Evolutionary conservation across 257 asterid genomes (phyloP).

Genomic region (Fraxinus pennsylvanica): DNA sequence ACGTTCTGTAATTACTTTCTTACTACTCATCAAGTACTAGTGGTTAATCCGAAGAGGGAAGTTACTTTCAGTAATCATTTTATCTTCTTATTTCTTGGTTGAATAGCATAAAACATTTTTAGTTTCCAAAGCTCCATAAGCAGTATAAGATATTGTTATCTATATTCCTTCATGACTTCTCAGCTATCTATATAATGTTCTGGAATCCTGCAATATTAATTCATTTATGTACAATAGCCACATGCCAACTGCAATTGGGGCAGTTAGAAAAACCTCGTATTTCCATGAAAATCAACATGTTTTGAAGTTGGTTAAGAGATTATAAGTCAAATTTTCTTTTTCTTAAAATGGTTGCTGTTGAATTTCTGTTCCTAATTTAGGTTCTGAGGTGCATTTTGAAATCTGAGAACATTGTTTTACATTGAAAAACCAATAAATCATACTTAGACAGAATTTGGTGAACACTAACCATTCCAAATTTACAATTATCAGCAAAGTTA

Average conservation of each 20-base stretch:
- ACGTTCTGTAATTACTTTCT: background rate
- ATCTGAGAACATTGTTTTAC: background rate
- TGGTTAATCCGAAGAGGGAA: background rate
- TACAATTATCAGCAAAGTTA: background rate
- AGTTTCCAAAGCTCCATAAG: background rate
- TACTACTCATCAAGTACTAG: background rate
- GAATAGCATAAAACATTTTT: background rate
- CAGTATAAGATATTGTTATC: background rate
- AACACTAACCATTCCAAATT: background rate
- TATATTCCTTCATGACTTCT: background rate
- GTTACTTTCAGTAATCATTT: background rate
- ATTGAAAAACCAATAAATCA: background rate
- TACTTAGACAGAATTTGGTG: background rate
- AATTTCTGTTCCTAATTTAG: background rate
- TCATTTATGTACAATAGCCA: background rate
- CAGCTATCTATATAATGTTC: background rate
- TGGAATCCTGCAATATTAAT: background rate
- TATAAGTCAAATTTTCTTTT: background rate
- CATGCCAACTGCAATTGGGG: background rate
- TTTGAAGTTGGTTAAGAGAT: background rate
- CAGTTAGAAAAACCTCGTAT: background rate
- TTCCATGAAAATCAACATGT: background rate
- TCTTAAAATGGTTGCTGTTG: background rate
- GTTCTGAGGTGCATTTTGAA: background rate
- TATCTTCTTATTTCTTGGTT: background rate